These are phyloP conservation scores for Ganoderma leucocontextum DNA, from an alignment of 1,284 basidiomycete species.

Conservation along the genomic window DNA sequence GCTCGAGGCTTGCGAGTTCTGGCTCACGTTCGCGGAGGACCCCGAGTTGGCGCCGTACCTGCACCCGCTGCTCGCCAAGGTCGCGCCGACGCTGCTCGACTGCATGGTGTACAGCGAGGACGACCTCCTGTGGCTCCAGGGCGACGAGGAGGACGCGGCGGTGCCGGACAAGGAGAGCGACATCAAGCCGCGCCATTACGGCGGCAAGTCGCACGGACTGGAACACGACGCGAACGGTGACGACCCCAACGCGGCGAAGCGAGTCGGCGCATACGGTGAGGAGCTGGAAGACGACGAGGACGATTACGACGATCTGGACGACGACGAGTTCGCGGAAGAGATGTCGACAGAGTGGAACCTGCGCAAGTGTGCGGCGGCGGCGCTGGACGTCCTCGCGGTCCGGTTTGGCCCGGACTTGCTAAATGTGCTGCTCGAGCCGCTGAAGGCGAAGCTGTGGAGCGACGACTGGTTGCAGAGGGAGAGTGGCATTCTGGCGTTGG, in stretches of 20 bases:
- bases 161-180: slow-evolving; percentile 95
- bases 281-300: slow-evolving; percentile 79
- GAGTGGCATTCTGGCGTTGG: slow-evolving; percentile 94
- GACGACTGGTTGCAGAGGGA: slow-evolving; percentile 95
- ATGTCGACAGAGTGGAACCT: slow-evolving; percentile 99
- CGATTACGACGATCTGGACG: slow-evolving; percentile 87
- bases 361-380: slow-evolving; percentile 97
- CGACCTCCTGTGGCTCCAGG: slow-evolving; percentile 95
- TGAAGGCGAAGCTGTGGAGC: slow-evolving; percentile 96
- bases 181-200: slow-evolving; percentile 96
- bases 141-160: slow-evolving; percentile 88
- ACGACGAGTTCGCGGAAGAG: slow-evolving; percentile 95
- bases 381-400: slow-evolving; percentile 96
- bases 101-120: slow-evolving; percentile 99
- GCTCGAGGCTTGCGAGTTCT: slow-evolving; percentile 98
- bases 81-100: slow-evolving; percentile 93
- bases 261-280: slow-evolving; percentile 74
- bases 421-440: slow-evolving; percentile 86
- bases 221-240: slow-evolving; percentile 75
- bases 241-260: slow-evolving; percentile 52
- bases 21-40: slow-evolving; percentile 99
- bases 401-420: slow-evolving; percentile 89
- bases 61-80: slow-evolving; percentile 85
- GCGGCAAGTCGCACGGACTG: slow-evolving; percentile 83
- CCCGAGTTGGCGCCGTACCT: slow-evolving; percentile 86